Conservation (phyloP, 2,329 filamentous ascomycete species). For the Neonectria ditissima region DNA sequence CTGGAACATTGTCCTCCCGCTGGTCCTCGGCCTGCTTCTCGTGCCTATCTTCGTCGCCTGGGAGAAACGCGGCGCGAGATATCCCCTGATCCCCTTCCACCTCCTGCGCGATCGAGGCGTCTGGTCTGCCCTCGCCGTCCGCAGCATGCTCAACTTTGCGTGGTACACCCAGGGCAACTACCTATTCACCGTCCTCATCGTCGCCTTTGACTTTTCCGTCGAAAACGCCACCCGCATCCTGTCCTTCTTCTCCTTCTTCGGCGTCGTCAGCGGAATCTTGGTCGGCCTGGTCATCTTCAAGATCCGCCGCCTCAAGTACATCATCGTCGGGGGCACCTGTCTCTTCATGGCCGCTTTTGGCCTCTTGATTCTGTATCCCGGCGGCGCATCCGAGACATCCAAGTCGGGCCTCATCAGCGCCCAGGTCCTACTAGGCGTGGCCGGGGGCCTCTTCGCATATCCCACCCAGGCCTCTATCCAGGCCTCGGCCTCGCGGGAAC, state of each 20-base stretch:
- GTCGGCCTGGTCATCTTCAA: slow-evolving; percentile 64
- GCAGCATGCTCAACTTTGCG: slow-evolving; percentile 60
- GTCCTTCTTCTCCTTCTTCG: slow-evolving; percentile 65
- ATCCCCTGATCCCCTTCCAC: slow-evolving; percentile 68
- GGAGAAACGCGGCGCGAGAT: slow-evolving; percentile 62
- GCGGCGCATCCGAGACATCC: slow-evolving; percentile 55
- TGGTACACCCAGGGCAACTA: slow-evolving; percentile 72
- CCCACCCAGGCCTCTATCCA: slow-evolving; percentile 56
- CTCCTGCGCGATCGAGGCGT: slow-evolving; percentile 70
- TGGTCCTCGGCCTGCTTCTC: slow-evolving; percentile 62
- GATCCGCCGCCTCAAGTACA: slow-evolving; percentile 66
- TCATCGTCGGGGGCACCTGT: slow-evolving; percentile 67
- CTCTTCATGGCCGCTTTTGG: slow-evolving; percentile 69
- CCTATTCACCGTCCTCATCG: slow-evolving; percentile 68
- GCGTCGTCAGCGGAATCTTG: slow-evolving; percentile 65
- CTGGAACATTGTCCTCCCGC: slow-evolving; percentile 62
- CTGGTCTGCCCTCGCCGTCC: slow-evolving; percentile 70
- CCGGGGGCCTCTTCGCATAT: slow-evolving; percentile 67
- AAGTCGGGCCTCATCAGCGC: slow-evolving; percentile 66
- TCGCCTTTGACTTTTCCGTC: slow-evolving; percentile 68
- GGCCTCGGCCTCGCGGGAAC: slow-evolving; percentile 51
- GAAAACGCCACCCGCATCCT: slow-evolving; percentile 67
- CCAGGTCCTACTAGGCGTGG: slow-evolving; percentile 68
- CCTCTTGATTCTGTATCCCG: slow-evolving; percentile 66
- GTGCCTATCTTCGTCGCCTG: slow-evolving; percentile 64